Percentiles rank a stretch among this genome's conserved stretches.
Evolutionary conservation across 306 rosid genomes (phyloP).

Genomic region (Ziziphus jujuba): DNA sequence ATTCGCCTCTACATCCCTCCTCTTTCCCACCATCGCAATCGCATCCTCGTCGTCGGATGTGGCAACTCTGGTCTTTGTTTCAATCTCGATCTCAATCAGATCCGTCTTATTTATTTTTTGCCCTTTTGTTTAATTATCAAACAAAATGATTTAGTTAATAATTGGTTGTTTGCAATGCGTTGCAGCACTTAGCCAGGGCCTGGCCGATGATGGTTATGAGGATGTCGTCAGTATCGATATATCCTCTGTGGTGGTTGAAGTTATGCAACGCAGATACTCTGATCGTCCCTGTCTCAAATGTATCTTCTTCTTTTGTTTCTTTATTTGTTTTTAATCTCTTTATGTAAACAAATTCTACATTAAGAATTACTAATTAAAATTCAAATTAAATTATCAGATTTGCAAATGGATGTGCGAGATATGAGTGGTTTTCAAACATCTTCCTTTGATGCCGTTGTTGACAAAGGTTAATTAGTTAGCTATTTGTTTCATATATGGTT

Average conservation of each 20-base stretch:
- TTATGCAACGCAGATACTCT: slow-evolving; percentile 61
- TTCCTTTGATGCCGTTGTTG: slow-evolving; percentile 65
- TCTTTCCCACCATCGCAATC: slow-evolving; percentile 25
- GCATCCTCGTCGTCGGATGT: slow-evolving; percentile 72
- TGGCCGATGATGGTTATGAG: slow-evolving; percentile 74
- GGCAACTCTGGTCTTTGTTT: slow-evolving; percentile 65
- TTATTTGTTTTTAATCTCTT: not conserved
- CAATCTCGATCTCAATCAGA: not conserved
- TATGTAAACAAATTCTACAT: not conserved
- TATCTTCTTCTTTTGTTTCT: slow-evolving; percentile 20
- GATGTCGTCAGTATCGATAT: slow-evolving; percentile 78
- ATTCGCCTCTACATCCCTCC: slow-evolving; percentile 50
- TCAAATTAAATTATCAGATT: slow-evolving; percentile 35
- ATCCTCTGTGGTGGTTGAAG: slow-evolving; percentile 69
- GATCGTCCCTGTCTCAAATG: slow-evolving; percentile 60
- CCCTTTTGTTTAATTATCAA: not conserved
- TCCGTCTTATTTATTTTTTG: not conserved
- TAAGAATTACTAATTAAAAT: slow-evolving; percentile 17
- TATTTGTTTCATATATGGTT: not conserved
- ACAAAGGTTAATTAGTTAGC: slow-evolving; percentile 68
- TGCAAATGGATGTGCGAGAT: slow-evolving; percentile 81
- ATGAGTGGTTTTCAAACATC: slow-evolving; percentile 63
- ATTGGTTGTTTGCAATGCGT: too few species aligned
- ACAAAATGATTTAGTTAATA: too few species aligned
- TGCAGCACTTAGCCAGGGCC: slow-evolving; percentile 70